Evolutionary conservation across 2,329 filamentous ascomycete species (phyloP).

Genomic region (Colletotrichum endophyticum): DNA sequence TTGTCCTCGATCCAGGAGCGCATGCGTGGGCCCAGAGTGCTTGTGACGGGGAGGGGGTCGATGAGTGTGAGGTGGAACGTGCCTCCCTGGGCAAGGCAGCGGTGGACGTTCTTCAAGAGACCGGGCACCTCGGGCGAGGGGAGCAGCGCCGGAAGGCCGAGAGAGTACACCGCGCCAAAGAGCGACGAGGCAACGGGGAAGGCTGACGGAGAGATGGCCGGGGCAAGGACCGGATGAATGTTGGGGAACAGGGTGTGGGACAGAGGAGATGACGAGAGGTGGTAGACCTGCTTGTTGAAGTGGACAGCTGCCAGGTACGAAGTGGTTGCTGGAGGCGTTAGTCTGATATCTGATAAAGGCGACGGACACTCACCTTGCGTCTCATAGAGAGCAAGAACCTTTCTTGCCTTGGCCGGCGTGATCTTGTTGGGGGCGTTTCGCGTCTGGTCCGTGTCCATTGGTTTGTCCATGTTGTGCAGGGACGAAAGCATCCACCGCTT

Average conservation of each 20-base stretch:
- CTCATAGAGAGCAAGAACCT: slow-evolving; percentile 57
- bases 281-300: slow-evolving; percentile 44
- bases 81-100: slow-evolving; percentile 59
- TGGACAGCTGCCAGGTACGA: slow-evolving; percentile 54
- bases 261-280: slow-evolving; percentile 49
- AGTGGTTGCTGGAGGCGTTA: slow-evolving; percentile 44
- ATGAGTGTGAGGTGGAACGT: slow-evolving; percentile 65
- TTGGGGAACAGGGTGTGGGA: slow-evolving; percentile 41
- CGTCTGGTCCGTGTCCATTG: slow-evolving; percentile 21
- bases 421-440: slow-evolving; percentile 14
- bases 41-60: slow-evolving; percentile 64
- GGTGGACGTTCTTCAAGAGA: slow-evolving; percentile 61
- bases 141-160: slow-evolving; percentile 62
- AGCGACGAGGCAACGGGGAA: slow-evolving; percentile 43
- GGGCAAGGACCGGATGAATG: slow-evolving; percentile 42
- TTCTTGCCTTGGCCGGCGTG: slow-evolving; percentile 27
- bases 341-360: background rate
- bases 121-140: slow-evolving; percentile 60
- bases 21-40: slow-evolving; percentile 59
- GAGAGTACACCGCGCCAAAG: slow-evolving; percentile 56
- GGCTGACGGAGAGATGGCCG: slow-evolving; percentile 37
- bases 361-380: slow-evolving; percentile 46
- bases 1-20: slow-evolving; percentile 67
- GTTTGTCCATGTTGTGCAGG: slow-evolving; percentile 51
- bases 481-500: slow-evolving; percentile 68